Base-by-base conservation (phyloP, 2,329 filamentous ascomycete genomes). In the Paracoccidioides lutzii region DNA sequence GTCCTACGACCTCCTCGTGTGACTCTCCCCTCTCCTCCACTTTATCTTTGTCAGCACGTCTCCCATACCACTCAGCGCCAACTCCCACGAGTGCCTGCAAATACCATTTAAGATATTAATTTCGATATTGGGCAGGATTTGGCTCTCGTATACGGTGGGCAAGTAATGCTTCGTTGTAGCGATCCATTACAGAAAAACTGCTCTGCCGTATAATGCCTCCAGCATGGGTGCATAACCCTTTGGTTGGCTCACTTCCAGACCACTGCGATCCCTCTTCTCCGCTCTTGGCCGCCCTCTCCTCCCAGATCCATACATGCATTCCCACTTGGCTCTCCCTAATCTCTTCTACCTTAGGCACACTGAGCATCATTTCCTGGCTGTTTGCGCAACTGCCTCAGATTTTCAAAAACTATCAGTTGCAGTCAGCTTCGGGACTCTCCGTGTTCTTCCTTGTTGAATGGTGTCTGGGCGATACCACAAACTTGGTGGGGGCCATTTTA, bases 361-460 rank as follows among this genome's bases (percentile, higher is more conserved):
- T 82, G 58, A 84, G 81, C 63, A 85, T 86, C 58, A 62, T 83
- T 52, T 80, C 82, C 45, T 86, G 83, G 83, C 75, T 86, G 2
- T 86, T 84, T 65, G 83, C 83, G 10, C 83, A 85, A 66, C 71
- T 85, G 33, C 83, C 83, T 1, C 83, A 86, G 63, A 84, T 86
- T 59, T 83, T 80, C 71, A 85, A 85, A 71, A 86, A 86, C 65
- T 81, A 81, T 65, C 74, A 75, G 53, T 67, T 84, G 22, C 76
- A 82, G 63, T 84, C 81, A 10, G 84, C 82, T 0, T 81, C 81
- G 0, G 82, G 83, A 0, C 66, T 86, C 41, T 84, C 81, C 4
- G 77, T 83, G 57, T 83, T 80, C 65, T 86, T 86, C 66, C 69
- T 86, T 50, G 72, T 79, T 2, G 82, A 83, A 68, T 86, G 83